A percentile compares a stretch with the other conserved stretches of the same genome.
Conservation (phyloP, 2,329 filamentous ascomycete species). For the Colletotrichum tamarilloi region DNA sequence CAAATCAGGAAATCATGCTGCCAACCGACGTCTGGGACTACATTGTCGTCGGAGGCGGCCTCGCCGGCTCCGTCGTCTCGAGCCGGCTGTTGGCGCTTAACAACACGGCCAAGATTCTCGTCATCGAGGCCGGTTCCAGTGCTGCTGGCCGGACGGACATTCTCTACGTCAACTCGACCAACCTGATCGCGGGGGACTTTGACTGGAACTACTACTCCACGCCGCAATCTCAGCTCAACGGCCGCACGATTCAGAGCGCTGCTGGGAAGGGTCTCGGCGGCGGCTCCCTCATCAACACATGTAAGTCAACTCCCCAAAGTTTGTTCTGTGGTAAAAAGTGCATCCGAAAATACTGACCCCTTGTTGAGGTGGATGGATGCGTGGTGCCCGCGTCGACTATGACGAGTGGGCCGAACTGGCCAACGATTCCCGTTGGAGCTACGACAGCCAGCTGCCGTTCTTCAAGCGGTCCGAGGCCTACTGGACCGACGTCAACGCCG, state of each 20-base stretch:
- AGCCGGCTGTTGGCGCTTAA: slow-evolving; percentile 42
- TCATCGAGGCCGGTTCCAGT: slow-evolving; percentile 52
- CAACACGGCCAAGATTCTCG: slow-evolving; percentile 46
- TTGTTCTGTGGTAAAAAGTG: too few relatives aligned
- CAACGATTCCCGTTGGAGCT: slow-evolving; percentile 56
- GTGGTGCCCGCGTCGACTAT: slow-evolving; percentile 56
- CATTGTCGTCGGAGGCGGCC: slow-evolving; percentile 52
- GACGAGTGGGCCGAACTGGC: slow-evolving; percentile 52
- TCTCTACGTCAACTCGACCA: slow-evolving; percentile 41
- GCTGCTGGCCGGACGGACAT: slow-evolving; percentile 41
- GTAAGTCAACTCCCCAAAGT: slow-evolving; percentile 16
- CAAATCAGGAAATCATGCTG: background rate
- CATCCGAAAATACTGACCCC: background rate
- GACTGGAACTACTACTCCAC: slow-evolving; percentile 50
- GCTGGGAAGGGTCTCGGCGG: slow-evolving; percentile 55
- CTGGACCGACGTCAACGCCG: slow-evolving; percentile 42
- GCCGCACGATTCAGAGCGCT: slow-evolving; percentile 41
- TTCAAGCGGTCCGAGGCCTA: slow-evolving; percentile 52
- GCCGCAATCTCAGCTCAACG: slow-evolving; percentile 41
- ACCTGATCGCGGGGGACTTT: slow-evolving; percentile 44
- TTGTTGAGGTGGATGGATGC: slow-evolving; percentile 51
- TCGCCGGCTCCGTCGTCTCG: slow-evolving; percentile 49
- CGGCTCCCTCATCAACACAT: slow-evolving; percentile 52
- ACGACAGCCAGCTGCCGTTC: slow-evolving; percentile 57
- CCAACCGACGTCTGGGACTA: slow-evolving; percentile 43